phyloP scores from a whole-genome alignment of 2,329 filamentous ascomycete genomes.

The Pseudogymnoascus sp. region DNA sequence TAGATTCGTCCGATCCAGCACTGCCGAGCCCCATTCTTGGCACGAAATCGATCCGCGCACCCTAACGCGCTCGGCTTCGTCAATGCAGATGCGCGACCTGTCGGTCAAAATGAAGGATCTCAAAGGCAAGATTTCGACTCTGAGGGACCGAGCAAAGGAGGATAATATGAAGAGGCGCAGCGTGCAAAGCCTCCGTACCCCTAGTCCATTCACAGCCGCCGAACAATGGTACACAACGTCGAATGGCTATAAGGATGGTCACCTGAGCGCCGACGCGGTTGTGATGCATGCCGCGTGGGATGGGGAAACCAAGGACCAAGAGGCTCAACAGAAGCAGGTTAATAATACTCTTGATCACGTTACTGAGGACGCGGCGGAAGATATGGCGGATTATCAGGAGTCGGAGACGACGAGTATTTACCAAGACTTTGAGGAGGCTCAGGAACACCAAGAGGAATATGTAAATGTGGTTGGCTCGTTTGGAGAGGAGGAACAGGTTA shows the following conservation, averaged over 20 bases:
- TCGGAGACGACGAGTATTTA: slow-evolving; percentile 25
- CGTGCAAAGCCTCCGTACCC: slow-evolving; percentile 51
- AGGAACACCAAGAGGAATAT: slow-evolving; percentile 15
- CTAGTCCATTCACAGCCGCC: slow-evolving; percentile 39
- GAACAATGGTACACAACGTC: slow-evolving; percentile 28
- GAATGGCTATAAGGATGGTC: slow-evolving; percentile 20
- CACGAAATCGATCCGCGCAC: not conserved
- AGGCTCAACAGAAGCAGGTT: not conserved
- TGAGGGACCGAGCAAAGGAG: slow-evolving; percentile 57
- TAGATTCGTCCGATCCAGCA: slow-evolving; percentile 14
- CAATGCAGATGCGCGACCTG: slow-evolving; percentile 47
- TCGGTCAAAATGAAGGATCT: slow-evolving; percentile 62
- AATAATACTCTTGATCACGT: not conserved
- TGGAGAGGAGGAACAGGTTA: not conserved
- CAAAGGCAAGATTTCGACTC: slow-evolving; percentile 59
- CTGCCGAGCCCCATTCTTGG: slow-evolving; percentile 19
- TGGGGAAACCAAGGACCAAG: slow-evolving; percentile 9
- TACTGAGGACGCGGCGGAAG: not conserved
- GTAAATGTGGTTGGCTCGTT: slow-evolving; percentile 2
- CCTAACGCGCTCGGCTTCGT: slow-evolving; percentile 26
- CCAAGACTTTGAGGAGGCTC: slow-evolving; percentile 21
- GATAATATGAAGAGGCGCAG: slow-evolving; percentile 57
- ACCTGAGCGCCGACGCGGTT: slow-evolving; percentile 23
- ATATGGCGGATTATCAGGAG: slow-evolving; percentile 16
- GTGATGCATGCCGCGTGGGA: slow-evolving; percentile 21